Evolutionary conservation across 2,329 filamentous ascomycete species (phyloP).

Genomic region (Cercospora beticola): DNA sequence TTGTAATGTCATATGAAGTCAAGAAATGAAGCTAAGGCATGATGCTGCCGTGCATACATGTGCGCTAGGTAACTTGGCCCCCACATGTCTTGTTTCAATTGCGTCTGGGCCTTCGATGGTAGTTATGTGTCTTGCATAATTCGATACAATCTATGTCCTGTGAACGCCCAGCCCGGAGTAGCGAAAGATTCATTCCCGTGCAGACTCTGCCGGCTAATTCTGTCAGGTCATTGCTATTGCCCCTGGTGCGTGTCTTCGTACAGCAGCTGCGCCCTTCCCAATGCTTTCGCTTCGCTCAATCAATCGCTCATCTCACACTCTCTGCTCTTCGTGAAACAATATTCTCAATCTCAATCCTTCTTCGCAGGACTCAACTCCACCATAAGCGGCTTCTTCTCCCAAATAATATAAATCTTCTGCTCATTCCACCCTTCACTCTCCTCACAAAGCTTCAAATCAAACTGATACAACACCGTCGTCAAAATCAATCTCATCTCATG

Average conservation of each 20-base stretch:
- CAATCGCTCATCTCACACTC: not conserved
- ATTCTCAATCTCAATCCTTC: too few relatives aligned
- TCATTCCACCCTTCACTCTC: constrained; percentile 34
- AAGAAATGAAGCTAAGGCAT: not conserved
- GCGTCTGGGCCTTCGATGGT: not conserved
- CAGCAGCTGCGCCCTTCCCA: not conserved
- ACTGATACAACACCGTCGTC: constrained; percentile 40
- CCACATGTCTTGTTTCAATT: not conserved
- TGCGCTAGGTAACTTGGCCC: not conserved
- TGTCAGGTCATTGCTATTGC: not conserved
- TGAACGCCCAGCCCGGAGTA: not conserved
- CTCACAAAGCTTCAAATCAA: constrained; percentile 38
- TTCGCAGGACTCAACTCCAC: constrained; percentile 3
- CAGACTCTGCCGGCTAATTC: not conserved
- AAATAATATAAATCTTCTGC: constrained; percentile 36
- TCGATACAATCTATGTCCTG: not conserved
- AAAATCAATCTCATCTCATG: constrained; percentile 42
- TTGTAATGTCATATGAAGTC: not conserved
- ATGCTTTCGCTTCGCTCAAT: not conserved
- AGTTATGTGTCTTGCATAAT: not conserved
- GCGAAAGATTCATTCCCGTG: not conserved
- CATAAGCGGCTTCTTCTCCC: constrained; percentile 36
- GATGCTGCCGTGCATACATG: not conserved
- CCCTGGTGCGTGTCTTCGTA: not conserved
- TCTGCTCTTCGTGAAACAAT: too few relatives aligned